Evolutionary conservation across 2,329 filamentous ascomycete species (phyloP), one percentile per base, ranked within the genome.

Genomic region (Cladosporium sp.): DNA sequence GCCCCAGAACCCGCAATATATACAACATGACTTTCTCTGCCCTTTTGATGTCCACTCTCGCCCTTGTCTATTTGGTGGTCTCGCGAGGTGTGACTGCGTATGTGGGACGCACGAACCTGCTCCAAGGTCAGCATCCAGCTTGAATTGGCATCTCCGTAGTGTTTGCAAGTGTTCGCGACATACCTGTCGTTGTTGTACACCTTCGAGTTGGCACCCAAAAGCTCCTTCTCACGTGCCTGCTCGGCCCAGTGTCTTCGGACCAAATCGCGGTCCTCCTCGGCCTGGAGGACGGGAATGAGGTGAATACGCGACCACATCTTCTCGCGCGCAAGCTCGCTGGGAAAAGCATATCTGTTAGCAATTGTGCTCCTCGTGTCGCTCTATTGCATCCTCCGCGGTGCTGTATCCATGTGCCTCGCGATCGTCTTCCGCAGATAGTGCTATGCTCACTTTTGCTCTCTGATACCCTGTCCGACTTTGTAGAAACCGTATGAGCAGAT

Each of bases 251-350:
- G 84, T 72, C 93, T 83, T 66, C 94, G 85, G 64, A 96, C 92
- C 74, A 93, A 88, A 78, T 99, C 94, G 62, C 94, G 88, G 80
- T 99, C 94, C 76, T 96, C 92, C 74, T 99, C 94, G 59, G 94
- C 94, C 75, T 97, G 93, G 64, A 99, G 85, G 64, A 96, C 80
- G 60, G 94, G 94, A 71, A 93, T 94, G 64, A 99, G 83, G 78
- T 97, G 86, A 77, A 99, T 96, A 73, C 94, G 88, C 62, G 90
- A 86, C 94, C 94, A 99, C 85, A 96, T 94, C 82, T 97, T 99
- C 74, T 99, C 94, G 69, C 94, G 90, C 64, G 87, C 90, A 66
- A 96, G 87, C 78, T 99, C 94, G 72, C 92, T 97, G 69, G 59
- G 25, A 5, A 11, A 28, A 25, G 20, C 5, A 17, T 14, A 25